Percentiles rank a stretch among this genome's conserved stretches.
phyloP scores from a whole-genome alignment of 768 basidiomycete genomes.

The Mycena vulgaris region DNA sequence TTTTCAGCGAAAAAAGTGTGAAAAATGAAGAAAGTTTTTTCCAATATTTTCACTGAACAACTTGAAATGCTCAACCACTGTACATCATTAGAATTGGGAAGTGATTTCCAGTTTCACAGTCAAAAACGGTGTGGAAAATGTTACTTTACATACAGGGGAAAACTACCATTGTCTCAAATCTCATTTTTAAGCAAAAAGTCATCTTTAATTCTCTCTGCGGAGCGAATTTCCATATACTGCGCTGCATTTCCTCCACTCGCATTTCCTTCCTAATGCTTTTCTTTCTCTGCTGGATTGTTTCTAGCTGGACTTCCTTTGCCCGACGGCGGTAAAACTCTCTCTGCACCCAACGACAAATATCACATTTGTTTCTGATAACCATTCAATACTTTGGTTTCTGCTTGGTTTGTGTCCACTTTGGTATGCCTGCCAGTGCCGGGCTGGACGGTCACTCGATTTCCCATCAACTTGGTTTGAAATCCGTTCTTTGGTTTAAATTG shows the following conservation, averaged over 20 bases:
- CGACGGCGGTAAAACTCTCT: not conserved
- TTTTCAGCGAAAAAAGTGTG: too few relatives aligned
- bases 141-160: too few relatives aligned
- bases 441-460: slow-evolving; percentile 1
- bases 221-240: too few relatives aligned
- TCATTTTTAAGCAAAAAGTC: too few relatives aligned
- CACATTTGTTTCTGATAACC: slow-evolving; percentile 13
- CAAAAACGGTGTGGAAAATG: too few relatives aligned
- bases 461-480: slow-evolving; percentile 1
- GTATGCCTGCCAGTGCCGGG: not conserved
- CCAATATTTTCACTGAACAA: too few relatives aligned
- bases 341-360: not conserved
- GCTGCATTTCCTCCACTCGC: not conserved
- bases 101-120: too few relatives aligned
- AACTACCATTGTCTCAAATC: too few relatives aligned
- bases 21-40: too few relatives aligned
- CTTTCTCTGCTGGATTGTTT: slow-evolving; percentile 2
- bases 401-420: slow-evolving; percentile 8
- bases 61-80: too few relatives aligned
- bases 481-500: not conserved
- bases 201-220: too few relatives aligned
- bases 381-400: not conserved
- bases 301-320: slow-evolving; percentile 2
- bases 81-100: too few relatives aligned
- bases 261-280: slow-evolving; percentile 4